Conservation (phyloP, 2,329 filamentous ascomycete species). For the Calycina herbarum region DNA sequence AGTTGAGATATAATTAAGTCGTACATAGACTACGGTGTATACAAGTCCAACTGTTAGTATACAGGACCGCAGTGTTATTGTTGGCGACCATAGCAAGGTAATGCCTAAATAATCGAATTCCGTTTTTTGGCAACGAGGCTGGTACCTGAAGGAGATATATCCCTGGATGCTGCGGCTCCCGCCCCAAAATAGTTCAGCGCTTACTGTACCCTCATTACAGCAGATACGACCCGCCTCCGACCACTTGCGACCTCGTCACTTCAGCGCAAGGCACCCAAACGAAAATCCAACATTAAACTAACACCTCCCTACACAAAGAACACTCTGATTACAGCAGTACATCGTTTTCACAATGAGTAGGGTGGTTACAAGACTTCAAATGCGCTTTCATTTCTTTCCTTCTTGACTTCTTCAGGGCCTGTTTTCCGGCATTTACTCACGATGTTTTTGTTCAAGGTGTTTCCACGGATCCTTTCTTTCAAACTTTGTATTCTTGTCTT, state of each 20-base stretch:
- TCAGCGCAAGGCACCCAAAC: neutral
- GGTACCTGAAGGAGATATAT: no score
- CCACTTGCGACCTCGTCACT: neutral
- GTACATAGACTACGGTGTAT: no score
- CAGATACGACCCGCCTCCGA: neutral
- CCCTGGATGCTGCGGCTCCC: no score
- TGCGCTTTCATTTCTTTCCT: neutral
- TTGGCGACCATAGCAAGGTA: no score
- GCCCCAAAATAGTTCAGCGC: no score
- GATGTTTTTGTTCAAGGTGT: neutral
- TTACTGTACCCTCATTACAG: no score
- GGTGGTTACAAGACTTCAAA: neutral
- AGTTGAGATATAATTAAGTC: no score
- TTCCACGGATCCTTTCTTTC: neutral
- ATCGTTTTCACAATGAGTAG: neutral
- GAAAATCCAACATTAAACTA: neutral
- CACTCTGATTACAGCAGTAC: neutral
- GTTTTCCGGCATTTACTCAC: neutral
- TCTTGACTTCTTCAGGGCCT: neutral
- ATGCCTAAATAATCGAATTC: no score
- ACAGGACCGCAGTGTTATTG: no score
- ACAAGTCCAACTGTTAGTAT: no score
- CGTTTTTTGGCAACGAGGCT: no score
- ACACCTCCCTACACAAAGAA: neutral
- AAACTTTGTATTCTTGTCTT: constrained; percentile 3